Base-by-base conservation (phyloP, 2,329 filamentous ascomycete species). In the Dothistroma pini region DNA sequence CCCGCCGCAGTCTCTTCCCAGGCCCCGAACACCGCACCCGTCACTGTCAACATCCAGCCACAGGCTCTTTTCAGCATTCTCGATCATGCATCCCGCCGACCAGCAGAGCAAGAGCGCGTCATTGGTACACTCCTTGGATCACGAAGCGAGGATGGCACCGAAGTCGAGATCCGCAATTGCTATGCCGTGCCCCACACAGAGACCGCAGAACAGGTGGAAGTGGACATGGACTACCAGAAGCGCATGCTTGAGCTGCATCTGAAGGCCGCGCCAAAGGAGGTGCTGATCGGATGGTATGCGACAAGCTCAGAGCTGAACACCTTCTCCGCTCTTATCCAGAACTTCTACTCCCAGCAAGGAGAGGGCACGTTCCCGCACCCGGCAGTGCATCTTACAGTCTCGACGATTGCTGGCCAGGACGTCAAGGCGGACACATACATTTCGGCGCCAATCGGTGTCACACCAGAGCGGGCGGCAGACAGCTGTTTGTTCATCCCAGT, bases 201-300 rank as follows among this genome's bases (percentile, higher is more conserved):
- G 81, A 96, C 93, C 70, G 90, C 93, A 76, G 95, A 99, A 79
- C 95, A 99, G 80, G 95, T 99, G 72, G 95, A 99, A 80, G 95
- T 99, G 67, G 95, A 99, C 76, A 96, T 99, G 84, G 95, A 99
- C 80, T 99, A 97, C 80, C 95, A 99, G 81, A 97, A 97, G 86
- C 93, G 93, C 78, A 99, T 99, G 95, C 88, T 97, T 61, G 89
- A 90, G 62, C 83, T 99, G 71, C 93, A 96, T 76, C 87, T 97
- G 70, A 93, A 93, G 80, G 93, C 93, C 60, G 90, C 92, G 77
- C 95, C 95, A 55, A 91, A 92, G 78, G 95, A 99, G 79, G 87
- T 92, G 58, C 86, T 99, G 61, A 89, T 99, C 64, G 95, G 95
- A 74, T 99, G 95, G 95, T 99, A 99, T 81, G 96, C 95, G 66